Conservation (phyloP, 164 flowering plant species). For the Chimonanthus praecox region DNA sequence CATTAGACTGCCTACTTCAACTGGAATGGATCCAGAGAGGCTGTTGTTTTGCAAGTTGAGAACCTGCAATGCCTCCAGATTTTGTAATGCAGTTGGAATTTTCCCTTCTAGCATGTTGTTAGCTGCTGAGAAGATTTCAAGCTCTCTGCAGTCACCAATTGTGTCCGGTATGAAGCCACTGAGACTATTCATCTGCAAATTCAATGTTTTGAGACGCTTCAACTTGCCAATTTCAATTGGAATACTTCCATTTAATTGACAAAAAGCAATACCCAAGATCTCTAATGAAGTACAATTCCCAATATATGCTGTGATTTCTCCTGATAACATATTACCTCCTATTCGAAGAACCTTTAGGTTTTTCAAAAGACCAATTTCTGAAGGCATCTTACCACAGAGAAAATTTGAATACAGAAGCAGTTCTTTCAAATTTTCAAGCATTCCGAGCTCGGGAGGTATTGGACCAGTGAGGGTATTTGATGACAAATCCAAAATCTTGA, state of each 20-base stretch:
- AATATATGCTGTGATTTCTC: conserved; percentile 40
- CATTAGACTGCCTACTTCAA: conserved; percentile 37
- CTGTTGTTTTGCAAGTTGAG: conserved; percentile 78
- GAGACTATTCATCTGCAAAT: conserved; percentile 66
- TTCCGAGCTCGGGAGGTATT: conserved; percentile 63
- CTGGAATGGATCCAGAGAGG: conserved; percentile 69
- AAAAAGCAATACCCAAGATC: conserved; percentile 61
- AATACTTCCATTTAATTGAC: conserved; percentile 66
- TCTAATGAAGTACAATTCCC: conserved; percentile 59
- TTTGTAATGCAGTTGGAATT: conserved; percentile 58
- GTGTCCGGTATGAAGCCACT: conserved; percentile 56
- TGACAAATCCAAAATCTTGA: conserved; percentile 60
- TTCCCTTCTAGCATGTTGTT: conserved; percentile 64
- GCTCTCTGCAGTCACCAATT: conserved; percentile 44
- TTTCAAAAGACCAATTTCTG: conserved; percentile 52
- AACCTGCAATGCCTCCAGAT: conserved; percentile 40
- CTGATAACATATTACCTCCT: conserved; percentile 65
- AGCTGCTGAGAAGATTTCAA: conserved; percentile 58
- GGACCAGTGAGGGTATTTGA: conserved; percentile 56
- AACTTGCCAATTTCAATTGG: conserved; percentile 67
- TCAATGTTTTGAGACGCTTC: conserved; percentile 54
- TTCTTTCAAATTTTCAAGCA: conserved; percentile 47
- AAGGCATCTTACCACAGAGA: conserved; percentile 66
- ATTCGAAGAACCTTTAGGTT: conserved; percentile 66
- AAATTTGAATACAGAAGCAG: conserved; percentile 62